A percentile compares a stretch with the other conserved stretches of the same genome.
Evolutionary conservation across 352 stramenopile genomes (phyloP).

Genomic region (Globisporangium nagaii): DNA sequence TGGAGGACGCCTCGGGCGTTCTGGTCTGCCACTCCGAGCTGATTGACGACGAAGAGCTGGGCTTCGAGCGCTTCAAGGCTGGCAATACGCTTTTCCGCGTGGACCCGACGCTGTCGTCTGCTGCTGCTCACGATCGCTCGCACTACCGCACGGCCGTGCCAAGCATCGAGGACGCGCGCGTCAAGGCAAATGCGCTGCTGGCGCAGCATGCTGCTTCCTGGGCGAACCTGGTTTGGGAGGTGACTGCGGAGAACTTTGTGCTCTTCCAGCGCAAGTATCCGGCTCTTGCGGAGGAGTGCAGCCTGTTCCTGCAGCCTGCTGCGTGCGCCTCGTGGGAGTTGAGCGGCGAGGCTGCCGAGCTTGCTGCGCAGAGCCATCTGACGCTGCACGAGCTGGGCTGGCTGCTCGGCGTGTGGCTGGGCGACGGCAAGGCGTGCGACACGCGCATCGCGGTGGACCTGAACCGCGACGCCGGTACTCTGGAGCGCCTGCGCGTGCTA

Average conservation of each 20-base stretch:
- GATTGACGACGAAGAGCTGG: conserved; percentile 3
- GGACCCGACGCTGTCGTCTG: background rate
- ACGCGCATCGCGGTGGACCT: conserved; percentile 5
- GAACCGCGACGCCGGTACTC: conserved; percentile 3
- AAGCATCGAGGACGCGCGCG: conserved; percentile 2
- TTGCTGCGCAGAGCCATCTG: conserved; percentile 4
- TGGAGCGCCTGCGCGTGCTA: conserved; percentile 2
- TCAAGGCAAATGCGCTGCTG: conserved; percentile 3
- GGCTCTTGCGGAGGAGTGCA: conserved; percentile 6
- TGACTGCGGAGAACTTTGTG: conserved; percentile 6
- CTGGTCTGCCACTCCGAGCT: conserved; percentile 3
- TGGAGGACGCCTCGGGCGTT: conserved; percentile 1
- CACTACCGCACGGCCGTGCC: background rate
- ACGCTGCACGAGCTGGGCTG: conserved; percentile 5
- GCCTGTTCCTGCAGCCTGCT: conserved; percentile 2
- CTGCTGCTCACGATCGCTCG: background rate
- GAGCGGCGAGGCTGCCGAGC: background rate
- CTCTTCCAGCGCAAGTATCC: conserved; percentile 4
- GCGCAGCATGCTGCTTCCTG: conserved; percentile 2
- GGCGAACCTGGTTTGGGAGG: conserved; percentile 1
- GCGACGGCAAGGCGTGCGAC: conserved; percentile 1
- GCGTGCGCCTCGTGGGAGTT: conserved; percentile 1
- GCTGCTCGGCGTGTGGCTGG: conserved; percentile 3
- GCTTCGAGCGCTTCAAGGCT: conserved; percentile 3
- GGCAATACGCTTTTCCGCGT: conserved; percentile 3